Percentiles rank a stretch among this genome's conserved stretches.
Evolutionary conservation across 2,329 filamentous ascomycete genomes (phyloP).

Genomic region (Oidium heveae): DNA sequence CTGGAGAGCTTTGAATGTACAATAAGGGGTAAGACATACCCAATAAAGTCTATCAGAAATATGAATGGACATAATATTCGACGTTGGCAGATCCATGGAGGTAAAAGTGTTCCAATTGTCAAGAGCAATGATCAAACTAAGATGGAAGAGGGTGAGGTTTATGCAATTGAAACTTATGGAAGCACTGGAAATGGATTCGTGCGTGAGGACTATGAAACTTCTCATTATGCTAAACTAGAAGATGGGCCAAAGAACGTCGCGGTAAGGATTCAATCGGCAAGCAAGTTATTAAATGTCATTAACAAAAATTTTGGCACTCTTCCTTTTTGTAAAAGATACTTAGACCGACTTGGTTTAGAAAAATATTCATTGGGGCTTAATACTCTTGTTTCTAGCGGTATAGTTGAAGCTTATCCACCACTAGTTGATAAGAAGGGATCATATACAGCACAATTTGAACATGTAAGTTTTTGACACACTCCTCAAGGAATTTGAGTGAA

Average conservation of each 20-base stretch:
- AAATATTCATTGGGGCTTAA: conserved; percentile 85
- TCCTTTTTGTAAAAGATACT: conserved; percentile 71
- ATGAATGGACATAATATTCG: conserved; percentile 58
- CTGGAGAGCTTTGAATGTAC: conserved; percentile 37
- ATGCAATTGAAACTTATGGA: conserved; percentile 89
- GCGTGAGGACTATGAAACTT: conserved; percentile 61
- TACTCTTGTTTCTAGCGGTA: conserved; percentile 55
- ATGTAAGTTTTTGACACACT: conserved; percentile 26
- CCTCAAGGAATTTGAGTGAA: neutral
- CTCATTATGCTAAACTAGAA: conserved; percentile 56
- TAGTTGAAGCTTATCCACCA: conserved; percentile 78
- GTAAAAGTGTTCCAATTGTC: conserved; percentile 83
- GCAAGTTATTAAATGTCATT: conserved; percentile 65
- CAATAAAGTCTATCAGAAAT: conserved; percentile 28
- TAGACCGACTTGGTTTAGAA: conserved; percentile 75
- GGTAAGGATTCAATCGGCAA: conserved; percentile 56
- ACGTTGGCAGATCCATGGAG: conserved; percentile 73
- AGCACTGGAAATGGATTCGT: conserved; percentile 80
- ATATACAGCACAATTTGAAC: conserved; percentile 84
- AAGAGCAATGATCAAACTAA: conserved; percentile 72
- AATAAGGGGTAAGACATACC: conserved; percentile 24
- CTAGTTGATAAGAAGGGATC: conserved; percentile 81
- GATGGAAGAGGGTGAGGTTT: conserved; percentile 94
- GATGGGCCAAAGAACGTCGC: conserved; percentile 48
- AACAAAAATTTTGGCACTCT: conserved; percentile 92